Evolutionary conservation across 129 eudicot genomes (phyloP).

Genomic region (Centrapalus pauciflorus): DNA sequence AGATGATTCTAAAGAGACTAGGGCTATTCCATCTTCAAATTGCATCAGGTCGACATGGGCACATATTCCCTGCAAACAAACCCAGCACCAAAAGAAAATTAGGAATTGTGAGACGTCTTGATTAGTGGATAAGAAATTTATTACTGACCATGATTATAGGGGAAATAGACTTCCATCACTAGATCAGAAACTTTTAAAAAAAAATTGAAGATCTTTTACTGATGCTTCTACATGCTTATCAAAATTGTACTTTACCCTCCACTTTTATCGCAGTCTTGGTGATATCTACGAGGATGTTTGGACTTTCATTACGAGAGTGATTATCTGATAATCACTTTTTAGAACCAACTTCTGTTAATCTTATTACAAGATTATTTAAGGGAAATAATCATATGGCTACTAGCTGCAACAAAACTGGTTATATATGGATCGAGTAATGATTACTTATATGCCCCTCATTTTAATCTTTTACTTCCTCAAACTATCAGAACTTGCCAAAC

Average conservation of each 20-base stretch:
- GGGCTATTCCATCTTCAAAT: constrained; percentile 90
- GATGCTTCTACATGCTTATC: neutral
- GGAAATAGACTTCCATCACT: neutral
- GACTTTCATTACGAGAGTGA: no score
- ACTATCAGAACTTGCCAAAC: no score
- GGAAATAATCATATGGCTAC: no score
- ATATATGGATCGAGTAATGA: no score
- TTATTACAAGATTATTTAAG: no score
- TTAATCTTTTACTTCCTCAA: no score
- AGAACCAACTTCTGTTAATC: no score
- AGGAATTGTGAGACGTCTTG: neutral
- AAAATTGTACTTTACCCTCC: neutral
- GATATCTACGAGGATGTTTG: no score
- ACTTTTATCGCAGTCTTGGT: neutral
- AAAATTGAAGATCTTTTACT: neutral
- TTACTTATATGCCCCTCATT: no score
- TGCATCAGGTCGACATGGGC: constrained; percentile 95
- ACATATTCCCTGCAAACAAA: constrained; percentile 69
- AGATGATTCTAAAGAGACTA: constrained; percentile 78
- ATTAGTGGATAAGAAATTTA: neutral
- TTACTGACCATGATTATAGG: neutral
- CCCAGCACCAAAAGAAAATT: neutral
- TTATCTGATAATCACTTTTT: no score
- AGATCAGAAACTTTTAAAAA: neutral
- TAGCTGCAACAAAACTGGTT: no score